Percentiles rank a stretch among this genome's conserved stretches.
These are phyloP conservation scores for Dendrobium nobile DNA, from an alignment of 106 monocot species.

Conservation along the genomic window DNA sequence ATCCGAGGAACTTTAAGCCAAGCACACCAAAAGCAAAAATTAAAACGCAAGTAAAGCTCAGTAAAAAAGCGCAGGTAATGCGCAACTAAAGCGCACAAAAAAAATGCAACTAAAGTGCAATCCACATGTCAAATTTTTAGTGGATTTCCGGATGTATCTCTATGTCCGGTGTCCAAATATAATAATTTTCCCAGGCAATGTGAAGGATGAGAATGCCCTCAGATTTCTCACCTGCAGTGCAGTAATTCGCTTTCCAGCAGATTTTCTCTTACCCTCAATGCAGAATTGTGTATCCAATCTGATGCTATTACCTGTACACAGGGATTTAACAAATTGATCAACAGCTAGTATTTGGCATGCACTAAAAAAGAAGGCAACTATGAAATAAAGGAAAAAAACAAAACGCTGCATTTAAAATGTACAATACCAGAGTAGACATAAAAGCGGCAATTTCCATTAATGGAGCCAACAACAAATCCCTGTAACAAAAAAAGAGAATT, in stretches of 20 bases:
- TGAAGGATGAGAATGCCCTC: background rate
- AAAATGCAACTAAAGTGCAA: too few relatives aligned
- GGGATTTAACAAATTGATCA: background rate
- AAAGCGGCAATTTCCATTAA: constrained; percentile 57
- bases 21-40: too few relatives aligned
- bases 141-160: too few relatives aligned
- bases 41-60: too few relatives aligned
- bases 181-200: background rate
- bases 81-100: too few relatives aligned
- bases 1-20: too few relatives aligned
- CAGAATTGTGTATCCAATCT: constrained; percentile 40
- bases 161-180: too few relatives aligned
- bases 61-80: too few relatives aligned
- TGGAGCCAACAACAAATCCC: constrained; percentile 85
- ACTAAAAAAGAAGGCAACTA: background rate
- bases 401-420: background rate
- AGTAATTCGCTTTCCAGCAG: constrained; percentile 52
- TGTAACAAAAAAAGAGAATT: constrained; percentile 11
- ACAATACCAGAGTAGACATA: constrained; percentile 57
- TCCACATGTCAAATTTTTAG: too few relatives aligned
- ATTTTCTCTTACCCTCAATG: constrained; percentile 50
- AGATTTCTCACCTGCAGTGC: constrained; percentile 52
- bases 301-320: constrained; percentile 29
- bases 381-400: background rate
- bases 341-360: background rate